A percentile compares a stretch with the other conserved stretches of the same genome.
Evolutionary conservation across 1,284 basidiomycete genomes (phyloP).

Genomic region (Irpex sp.): DNA sequence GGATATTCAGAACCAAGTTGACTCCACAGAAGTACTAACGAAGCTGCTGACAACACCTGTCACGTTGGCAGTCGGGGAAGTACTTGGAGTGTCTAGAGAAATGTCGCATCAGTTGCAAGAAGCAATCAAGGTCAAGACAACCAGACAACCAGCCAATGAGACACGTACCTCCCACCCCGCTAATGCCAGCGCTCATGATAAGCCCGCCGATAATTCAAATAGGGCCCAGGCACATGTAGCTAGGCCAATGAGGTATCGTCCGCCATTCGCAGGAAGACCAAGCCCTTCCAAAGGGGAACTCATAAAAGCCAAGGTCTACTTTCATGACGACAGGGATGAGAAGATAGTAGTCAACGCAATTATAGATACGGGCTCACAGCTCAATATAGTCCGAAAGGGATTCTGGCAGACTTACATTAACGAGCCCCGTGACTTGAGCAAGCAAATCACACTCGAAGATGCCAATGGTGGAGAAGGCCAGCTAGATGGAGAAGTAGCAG

Average conservation of each 20-base stretch:
- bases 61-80: constrained; percentile 4
- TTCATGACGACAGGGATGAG: background rate
- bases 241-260: background rate
- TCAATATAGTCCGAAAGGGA: constrained; percentile 1
- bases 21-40: background rate
- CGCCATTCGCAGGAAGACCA: background rate
- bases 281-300: background rate
- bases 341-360: background rate
- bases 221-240: background rate
- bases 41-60: constrained; percentile 1
- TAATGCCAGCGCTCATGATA: background rate
- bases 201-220: background rate
- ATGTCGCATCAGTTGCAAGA: constrained; percentile 7
- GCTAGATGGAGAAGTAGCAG: background rate
- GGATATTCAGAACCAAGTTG: background rate
- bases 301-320: background rate
- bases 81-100: constrained; percentile 4
- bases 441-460: background rate
- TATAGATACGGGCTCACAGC: constrained; percentile 8
- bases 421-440: background rate
- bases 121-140: constrained; percentile 4
- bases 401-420: background rate
- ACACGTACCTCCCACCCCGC: background rate
- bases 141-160: background rate
- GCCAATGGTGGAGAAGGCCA: constrained; percentile 5